Base-by-base conservation (phyloP, 495 filamentous ascomycete species). In the Bryoglossum gracile region DNA sequence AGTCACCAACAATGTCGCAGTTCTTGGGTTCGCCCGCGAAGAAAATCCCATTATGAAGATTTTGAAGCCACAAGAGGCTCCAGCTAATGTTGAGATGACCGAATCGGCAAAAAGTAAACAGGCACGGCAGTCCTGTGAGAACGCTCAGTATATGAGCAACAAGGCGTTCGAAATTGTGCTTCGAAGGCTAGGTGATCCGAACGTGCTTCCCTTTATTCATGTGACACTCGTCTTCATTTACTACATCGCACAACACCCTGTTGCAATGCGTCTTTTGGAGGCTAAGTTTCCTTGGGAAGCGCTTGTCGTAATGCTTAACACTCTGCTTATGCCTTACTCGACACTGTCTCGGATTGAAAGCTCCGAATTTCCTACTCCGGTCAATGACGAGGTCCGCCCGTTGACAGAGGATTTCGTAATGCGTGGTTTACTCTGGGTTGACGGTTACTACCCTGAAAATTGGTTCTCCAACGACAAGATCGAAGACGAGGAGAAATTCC, bases 351-450 rank as follows among this genome's bases (percentile, higher is more conserved):
- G 46, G 56, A 50, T 56, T 68, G 73, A 9, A 68, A 72, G 16
- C 68, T 68, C 18, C 69, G 70, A 0, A 60, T 63, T 17, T 77
- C 78, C 17, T 75, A 81, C 59, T 40, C 61, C 84, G 13, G 73
- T 78, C 51, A 69, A 79, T 2, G 73, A 80, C 34, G 74, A 68
- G 18, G 59, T 58, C 6, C 68, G 76, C n/a, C 87, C 87, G 3
- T 61, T 95, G 0, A 82, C 87, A 0, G 92, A 96, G 53, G 92
- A 98, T 53, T 95, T 80, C 50, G 69, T 81, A 0, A 78, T 94
- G 46, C 76, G 84, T 4, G 92, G 90, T 0, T 75, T 90, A 16
- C 58, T 82, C 3, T 95, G 83, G 80, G 77, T 75, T 3, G 73
- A 80, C 34, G 59, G 65, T 8, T 86, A 89, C 48, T 92, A 81